Evolutionary conservation across 2,329 filamentous ascomycete genomes (phyloP).

Genomic region (Alternaria arbusti): DNA sequence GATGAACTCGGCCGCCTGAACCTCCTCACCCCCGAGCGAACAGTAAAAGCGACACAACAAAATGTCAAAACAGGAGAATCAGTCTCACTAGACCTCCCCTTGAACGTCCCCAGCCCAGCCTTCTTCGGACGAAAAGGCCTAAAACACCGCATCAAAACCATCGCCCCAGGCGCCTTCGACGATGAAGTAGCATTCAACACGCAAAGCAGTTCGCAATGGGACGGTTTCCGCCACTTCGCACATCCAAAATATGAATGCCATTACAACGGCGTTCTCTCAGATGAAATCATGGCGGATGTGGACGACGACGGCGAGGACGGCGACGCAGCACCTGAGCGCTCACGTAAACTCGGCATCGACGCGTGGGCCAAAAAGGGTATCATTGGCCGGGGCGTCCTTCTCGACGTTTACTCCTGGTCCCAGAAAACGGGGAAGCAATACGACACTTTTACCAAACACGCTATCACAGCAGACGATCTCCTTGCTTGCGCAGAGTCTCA

Average conservation of each 20-base stretch:
- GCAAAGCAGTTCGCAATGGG: constrained; percentile 44
- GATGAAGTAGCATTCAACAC: constrained; percentile 43
- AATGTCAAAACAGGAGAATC: constrained; percentile 59
- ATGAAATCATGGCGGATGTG: constrained; percentile 31
- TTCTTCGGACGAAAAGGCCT: constrained; percentile 65
- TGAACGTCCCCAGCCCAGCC: constrained; percentile 60
- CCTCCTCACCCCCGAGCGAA: constrained; percentile 62
- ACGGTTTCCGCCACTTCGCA: constrained; percentile 47
- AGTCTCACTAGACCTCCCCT: constrained; percentile 66
- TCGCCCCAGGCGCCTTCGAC: constrained; percentile 29
- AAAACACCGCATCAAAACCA: constrained; percentile 40
- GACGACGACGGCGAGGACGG: constrained; percentile 15
- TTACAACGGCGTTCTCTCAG: constrained; percentile 40
- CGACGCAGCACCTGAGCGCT: constrained; percentile 8
- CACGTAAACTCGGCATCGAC: constrained; percentile 33
- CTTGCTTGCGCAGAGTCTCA: constrained; percentile 25
- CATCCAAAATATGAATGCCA: constrained; percentile 34
- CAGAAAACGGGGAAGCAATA: constrained; percentile 19
- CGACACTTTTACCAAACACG: constrained; percentile 27
- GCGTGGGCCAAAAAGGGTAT: constrained; percentile 62
- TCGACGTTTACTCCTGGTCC: constrained; percentile 57
- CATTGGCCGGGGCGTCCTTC: constrained; percentile 61
- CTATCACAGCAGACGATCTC: constrained; percentile 27
- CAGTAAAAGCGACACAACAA: constrained; percentile 58
- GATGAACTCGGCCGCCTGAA: constrained; percentile 64